These are phyloP conservation scores for Phtheirospermum japonicum DNA, from an alignment of 257 asterid species.

Conservation along the genomic window DNA sequence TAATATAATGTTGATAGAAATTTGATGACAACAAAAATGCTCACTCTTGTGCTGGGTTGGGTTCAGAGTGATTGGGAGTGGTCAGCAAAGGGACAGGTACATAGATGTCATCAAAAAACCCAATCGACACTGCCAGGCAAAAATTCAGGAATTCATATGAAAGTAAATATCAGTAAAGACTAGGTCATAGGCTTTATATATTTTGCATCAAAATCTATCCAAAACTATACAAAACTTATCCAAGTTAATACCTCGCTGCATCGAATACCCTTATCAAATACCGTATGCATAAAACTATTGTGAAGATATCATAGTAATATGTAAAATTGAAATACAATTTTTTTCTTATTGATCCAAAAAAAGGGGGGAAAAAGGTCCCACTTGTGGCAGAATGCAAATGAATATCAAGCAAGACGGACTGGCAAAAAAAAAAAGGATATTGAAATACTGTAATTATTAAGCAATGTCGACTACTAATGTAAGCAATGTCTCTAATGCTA, in stretches of 20 bases:
- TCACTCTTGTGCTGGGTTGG: slow-evolving; percentile 64
- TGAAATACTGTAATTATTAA: neutral
- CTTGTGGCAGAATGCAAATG: neutral
- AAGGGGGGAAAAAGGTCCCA: neutral
- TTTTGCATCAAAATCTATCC: neutral
- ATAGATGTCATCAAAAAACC: slow-evolving; percentile 79
- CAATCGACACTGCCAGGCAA: slow-evolving; percentile 66
- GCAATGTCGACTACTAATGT: neutral
- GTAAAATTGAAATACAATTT: neutral
- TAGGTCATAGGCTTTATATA: neutral
- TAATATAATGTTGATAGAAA: slow-evolving; percentile 1
- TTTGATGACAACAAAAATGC: slow-evolving; percentile 28
- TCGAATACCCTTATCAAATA: neutral
- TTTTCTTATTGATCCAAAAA: slow-evolving; percentile 9
- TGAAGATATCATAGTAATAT: slow-evolving; percentile 3
- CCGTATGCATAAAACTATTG: slow-evolving; percentile 1
- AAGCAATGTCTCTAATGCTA: slow-evolving; percentile 2
- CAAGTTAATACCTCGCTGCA: neutral
- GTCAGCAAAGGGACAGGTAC: slow-evolving; percentile 43
- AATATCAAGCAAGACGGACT: neutral
- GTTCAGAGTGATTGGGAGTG: slow-evolving; percentile 44
- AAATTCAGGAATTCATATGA: slow-evolving; percentile 19
- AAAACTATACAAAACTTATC: slow-evolving; percentile 1
- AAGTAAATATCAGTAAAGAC: slow-evolving; percentile 8
- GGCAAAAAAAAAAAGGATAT: neutral